A percentile compares a stretch with the other conserved stretches of the same genome.
These are phyloP conservation scores for Teratosphaeria gauchensis DNA, from an alignment of 2,329 filamentous ascomycete genomes.

Conservation along the genomic window DNA sequence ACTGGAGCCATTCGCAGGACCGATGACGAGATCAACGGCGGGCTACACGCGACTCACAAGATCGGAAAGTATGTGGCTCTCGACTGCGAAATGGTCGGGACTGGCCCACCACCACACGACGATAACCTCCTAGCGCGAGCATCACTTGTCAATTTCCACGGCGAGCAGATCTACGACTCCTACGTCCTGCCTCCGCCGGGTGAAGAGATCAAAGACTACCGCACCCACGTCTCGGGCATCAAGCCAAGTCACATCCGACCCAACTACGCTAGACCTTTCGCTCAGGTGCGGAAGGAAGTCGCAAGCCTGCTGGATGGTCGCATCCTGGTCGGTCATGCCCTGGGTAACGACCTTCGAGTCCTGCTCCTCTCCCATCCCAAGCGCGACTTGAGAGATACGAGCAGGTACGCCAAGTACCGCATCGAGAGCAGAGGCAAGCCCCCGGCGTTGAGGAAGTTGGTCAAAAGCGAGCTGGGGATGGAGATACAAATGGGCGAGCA, in stretches of 20 bases:
- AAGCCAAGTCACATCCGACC: slow-evolving; percentile 58
- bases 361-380: slow-evolving; percentile 70
- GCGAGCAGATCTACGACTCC: slow-evolving; percentile 85
- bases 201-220: slow-evolving; percentile 80
- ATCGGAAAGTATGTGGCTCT: slow-evolving; percentile 85
- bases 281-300: slow-evolving; percentile 66
- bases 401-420: slow-evolving; percentile 64
- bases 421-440: slow-evolving; percentile 59
- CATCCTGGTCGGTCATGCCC: slow-evolving; percentile 73
- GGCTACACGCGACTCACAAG: slow-evolving; percentile 45
- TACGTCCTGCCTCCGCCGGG: slow-evolving; percentile 58
- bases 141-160: slow-evolving; percentile 88
- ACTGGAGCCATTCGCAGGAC: slow-evolving; percentile 52
- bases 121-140: slow-evolving; percentile 75
- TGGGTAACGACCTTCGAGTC: slow-evolving; percentile 66
- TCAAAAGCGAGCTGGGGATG: slow-evolving; percentile 47
- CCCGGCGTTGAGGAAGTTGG: slow-evolving; percentile 55
- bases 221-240: slow-evolving; percentile 78
- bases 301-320: slow-evolving; percentile 58
- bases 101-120: slow-evolving; percentile 54
- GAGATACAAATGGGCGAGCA: slow-evolving; percentile 53
- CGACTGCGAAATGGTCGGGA: slow-evolving; percentile 97
- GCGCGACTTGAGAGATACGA: slow-evolving; percentile 74
- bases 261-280: slow-evolving; percentile 46
- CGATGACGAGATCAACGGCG: slow-evolving; percentile 37